Conservation (phyloP, 768 basidiomycete species). For the Mycena belliarum region DNA sequence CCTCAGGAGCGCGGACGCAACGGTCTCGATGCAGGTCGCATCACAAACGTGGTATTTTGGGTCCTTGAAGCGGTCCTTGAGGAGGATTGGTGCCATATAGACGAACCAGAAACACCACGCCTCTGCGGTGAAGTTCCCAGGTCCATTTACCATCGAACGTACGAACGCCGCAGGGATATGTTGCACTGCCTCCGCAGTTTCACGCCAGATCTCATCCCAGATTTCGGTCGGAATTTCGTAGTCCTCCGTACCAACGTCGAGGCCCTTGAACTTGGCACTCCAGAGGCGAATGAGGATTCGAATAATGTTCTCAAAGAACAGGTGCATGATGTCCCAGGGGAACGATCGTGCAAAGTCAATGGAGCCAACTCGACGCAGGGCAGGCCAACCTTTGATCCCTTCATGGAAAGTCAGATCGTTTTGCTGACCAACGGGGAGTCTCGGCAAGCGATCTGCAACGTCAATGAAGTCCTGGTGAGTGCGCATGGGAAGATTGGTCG, state of each 20-base stretch:
- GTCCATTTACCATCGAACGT: conserved; percentile 28
- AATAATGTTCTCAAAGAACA: conserved; percentile 43
- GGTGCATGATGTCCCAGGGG: conserved; percentile 51
- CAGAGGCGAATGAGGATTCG: conserved; percentile 38
- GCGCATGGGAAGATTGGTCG: conserved; percentile 32
- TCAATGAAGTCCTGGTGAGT: conserved; percentile 33
- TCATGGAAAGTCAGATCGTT: conserved; percentile 24
- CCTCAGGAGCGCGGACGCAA: too few species aligned
- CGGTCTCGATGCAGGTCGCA: too few species aligned
- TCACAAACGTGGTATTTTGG: conserved; percentile 39
- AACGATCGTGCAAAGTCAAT: conserved; percentile 31
- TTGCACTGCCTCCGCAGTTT: conserved; percentile 20
- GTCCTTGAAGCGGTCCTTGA: conserved; percentile 29
- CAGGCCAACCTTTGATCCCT: conserved; percentile 33
- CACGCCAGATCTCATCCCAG: conserved; percentile 29
- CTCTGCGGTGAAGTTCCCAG: conserved; percentile 35
- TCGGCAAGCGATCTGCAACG: conserved; percentile 10
- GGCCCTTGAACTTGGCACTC: conserved; percentile 35
- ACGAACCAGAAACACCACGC: conserved; percentile 39
- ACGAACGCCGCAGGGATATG: conserved; percentile 36
- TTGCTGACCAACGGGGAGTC: conserved; percentile 18
- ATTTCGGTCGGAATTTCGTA: conserved; percentile 33
- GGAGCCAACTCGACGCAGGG: conserved; percentile 28
- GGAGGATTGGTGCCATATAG: conserved; percentile 39
- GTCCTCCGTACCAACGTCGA: conserved; percentile 24